Conservation (phyloP, 345 rosid species). For the Populus ilicifolia region DNA sequence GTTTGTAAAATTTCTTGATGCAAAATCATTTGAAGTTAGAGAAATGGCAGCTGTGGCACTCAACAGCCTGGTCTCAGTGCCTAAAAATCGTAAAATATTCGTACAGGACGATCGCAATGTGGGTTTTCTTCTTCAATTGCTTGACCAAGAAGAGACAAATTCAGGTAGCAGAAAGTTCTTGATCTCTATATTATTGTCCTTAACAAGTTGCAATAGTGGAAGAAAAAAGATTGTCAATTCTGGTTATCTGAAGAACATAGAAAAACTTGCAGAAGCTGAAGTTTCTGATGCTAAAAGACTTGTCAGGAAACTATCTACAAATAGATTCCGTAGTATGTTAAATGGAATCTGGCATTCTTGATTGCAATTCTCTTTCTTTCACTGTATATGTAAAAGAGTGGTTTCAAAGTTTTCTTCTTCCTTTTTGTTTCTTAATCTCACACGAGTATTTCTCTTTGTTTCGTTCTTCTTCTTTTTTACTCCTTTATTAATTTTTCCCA, state of each 20-base stretch:
- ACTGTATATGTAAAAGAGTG: constrained; percentile 42
- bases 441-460: constrained; percentile 4
- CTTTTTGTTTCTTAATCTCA: constrained; percentile 11
- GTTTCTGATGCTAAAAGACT: constrained; percentile 78
- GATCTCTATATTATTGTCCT: constrained; percentile 62
- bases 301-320: constrained; percentile 66
- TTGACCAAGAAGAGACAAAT: constrained; percentile 58
- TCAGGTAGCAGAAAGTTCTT: constrained; percentile 54
- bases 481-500: not conserved
- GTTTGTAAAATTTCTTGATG: constrained; percentile 64
- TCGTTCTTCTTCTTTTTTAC: not conserved
- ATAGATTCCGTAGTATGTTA: constrained; percentile 62
- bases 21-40: constrained; percentile 68
- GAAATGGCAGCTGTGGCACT: constrained; percentile 77
- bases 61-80: constrained; percentile 48
- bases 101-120: constrained; percentile 66
- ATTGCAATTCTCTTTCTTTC: constrained; percentile 15
- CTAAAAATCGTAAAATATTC: constrained; percentile 64
- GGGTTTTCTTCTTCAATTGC: constrained; percentile 51
- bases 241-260: constrained; percentile 72
- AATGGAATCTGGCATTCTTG: constrained; percentile 79
- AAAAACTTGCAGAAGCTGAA: constrained; percentile 81
- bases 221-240: constrained; percentile 76
- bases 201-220: constrained; percentile 64
- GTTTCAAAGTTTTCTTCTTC: constrained; percentile 13